These are phyloP conservation scores for Lagerstroemia speciosa DNA, from an alignment of 345 rosid genomes.

Conservation along the genomic window DNA sequence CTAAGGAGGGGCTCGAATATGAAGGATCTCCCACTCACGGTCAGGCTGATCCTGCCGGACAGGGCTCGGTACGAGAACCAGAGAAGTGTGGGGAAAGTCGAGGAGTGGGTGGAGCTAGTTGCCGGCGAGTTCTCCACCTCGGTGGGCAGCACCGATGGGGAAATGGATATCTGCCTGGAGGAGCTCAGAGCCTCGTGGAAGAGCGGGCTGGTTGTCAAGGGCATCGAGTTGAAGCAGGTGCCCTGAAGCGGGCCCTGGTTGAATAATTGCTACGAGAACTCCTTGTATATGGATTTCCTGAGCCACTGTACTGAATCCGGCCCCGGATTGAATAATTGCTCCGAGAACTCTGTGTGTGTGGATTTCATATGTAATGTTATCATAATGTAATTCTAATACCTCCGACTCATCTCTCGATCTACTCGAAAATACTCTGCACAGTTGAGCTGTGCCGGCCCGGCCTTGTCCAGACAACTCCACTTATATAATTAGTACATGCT, in stretches of 20 bases:
- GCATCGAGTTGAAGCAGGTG: background rate
- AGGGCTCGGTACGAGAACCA: background rate
- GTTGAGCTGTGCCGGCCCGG: no score
- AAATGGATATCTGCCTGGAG: background rate
- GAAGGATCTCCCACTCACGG: background rate
- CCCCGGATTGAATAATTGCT: no score
- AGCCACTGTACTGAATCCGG: no score
- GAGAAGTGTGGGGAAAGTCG: background rate
- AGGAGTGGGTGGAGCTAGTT: background rate
- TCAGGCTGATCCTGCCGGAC: background rate
- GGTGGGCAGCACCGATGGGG: background rate
- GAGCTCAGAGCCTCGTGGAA: background rate
- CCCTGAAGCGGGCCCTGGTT: background rate
- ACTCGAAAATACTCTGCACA: no score
- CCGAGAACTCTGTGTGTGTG: no score
- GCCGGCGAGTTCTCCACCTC: background rate
- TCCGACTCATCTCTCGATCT: no score
- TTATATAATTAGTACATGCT: no score
- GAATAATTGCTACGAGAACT: no score
- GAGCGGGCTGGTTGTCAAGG: background rate
- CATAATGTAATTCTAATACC: no score
- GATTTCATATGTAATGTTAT: no score
- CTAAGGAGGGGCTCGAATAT: background rate
- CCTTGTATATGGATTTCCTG: no score
- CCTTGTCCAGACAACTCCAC: no score